phyloP scores from a whole-genome alignment of 768 basidiomycete species.

The Suillus variegatus region DNA sequence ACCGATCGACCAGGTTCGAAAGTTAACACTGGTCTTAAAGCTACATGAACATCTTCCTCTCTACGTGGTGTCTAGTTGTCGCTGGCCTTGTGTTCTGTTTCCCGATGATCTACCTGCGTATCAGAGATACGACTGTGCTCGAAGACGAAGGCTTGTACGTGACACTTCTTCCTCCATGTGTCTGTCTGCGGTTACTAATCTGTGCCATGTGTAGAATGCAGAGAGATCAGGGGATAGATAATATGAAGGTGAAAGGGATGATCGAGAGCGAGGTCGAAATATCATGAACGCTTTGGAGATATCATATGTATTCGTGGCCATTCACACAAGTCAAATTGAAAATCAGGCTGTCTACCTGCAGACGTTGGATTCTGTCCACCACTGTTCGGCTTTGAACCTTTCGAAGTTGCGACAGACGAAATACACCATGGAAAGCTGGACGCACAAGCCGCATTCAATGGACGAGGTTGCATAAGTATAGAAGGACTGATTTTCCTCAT shows the following conservation, averaged over 20 bases:
- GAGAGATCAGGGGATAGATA: not conserved
- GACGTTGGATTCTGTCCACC: not conserved
- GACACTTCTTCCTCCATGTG: not conserved
- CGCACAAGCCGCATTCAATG: not conserved
- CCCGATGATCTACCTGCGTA: constrained; percentile 73
- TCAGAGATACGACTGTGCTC: constrained; percentile 55
- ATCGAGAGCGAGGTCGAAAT: not conserved
- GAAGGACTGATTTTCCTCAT: too few relatives aligned
- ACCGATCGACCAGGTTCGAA: not conserved
- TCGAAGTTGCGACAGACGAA: not conserved
- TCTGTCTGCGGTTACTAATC: not conserved
- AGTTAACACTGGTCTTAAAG: constrained; percentile 15
- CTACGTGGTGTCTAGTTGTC: constrained; percentile 69
- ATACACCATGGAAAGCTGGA: not conserved
- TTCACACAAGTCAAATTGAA: not conserved
- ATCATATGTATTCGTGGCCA: not conserved
- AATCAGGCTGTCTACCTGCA: not conserved
- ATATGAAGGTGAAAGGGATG: not conserved
- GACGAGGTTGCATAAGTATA: not conserved
- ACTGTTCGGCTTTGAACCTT: not conserved
- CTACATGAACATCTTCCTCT: constrained; percentile 71
- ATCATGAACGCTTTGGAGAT: not conserved
- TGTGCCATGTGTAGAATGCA: not conserved
- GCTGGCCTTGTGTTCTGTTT: constrained; percentile 63
- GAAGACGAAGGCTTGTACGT: constrained; percentile 59